Conservation (phyloP, 495 filamentous ascomycete species). For the Penicillium odoratum region DNA sequence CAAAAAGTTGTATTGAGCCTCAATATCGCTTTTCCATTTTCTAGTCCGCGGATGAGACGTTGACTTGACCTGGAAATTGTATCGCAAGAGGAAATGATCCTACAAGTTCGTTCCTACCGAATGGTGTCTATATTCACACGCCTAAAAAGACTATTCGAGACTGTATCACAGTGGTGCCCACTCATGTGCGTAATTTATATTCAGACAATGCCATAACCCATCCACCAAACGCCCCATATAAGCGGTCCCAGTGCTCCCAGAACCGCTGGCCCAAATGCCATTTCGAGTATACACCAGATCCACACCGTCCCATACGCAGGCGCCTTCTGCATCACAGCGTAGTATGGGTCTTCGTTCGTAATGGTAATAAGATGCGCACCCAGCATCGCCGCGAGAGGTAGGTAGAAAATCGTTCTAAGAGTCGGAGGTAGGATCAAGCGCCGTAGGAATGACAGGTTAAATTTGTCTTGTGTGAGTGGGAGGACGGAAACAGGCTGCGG, state of each 20-base stretch:
- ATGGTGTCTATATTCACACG: not conserved
- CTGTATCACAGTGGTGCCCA: too few relatives aligned
- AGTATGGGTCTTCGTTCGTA: constrained; percentile 76
- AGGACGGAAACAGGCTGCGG: constrained; percentile 27
- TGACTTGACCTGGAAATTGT: not conserved
- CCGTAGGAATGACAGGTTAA: constrained; percentile 32
- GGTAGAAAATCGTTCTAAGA: constrained; percentile 34
- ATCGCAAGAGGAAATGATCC: not conserved
- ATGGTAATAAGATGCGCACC: constrained; percentile 80
- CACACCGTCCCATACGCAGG: constrained; percentile 87
- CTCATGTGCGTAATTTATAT: not conserved
- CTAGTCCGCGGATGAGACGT: not conserved
- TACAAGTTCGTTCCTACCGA: not conserved
- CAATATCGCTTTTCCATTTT: not conserved
- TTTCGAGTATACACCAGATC: constrained; percentile 91
- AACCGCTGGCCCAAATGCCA: constrained; percentile 67
- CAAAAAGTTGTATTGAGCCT: not conserved
- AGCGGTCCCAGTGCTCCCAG: constrained; percentile 52
- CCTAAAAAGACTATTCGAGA: too few relatives aligned
- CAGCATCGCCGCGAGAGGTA: constrained; percentile 58
- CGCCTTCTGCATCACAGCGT: constrained; percentile 87
- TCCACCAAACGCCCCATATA: constrained; percentile 65
- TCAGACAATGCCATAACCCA: constrained; percentile 62
- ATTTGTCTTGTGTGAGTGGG: constrained; percentile 32
- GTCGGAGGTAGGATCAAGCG: constrained; percentile 38